A percentile compares a stretch with the other conserved stretches of the same genome.
Conservation (phyloP, 192 early-diverging fungal species). For the Umbelopsis sp. region DNA sequence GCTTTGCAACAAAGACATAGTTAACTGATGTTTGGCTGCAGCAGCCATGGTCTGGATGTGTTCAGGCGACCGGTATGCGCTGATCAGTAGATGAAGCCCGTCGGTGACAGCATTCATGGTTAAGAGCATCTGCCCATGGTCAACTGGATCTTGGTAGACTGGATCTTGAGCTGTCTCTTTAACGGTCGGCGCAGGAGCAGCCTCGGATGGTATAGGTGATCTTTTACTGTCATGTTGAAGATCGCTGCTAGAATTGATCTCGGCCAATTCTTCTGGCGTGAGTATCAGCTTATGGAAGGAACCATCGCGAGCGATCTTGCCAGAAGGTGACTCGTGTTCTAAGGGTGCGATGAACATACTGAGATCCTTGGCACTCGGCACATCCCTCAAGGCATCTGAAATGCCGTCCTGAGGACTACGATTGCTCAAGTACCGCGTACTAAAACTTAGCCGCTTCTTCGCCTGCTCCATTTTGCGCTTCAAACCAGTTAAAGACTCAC, state of each 20-base stretch:
- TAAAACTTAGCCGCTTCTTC: conserved; percentile 20
- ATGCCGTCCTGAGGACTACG: neutral
- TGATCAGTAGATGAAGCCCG: neutral
- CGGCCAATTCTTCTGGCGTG: neutral
- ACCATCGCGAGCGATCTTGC: neutral
- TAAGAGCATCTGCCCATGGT: neutral
- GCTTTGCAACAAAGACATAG: too few relatives aligned
- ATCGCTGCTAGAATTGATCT: neutral
- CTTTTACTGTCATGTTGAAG: neutral
- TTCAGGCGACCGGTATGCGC: neutral
- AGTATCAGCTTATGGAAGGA: neutral
- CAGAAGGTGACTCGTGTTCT: neutral
- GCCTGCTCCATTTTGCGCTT: conserved; percentile 18
- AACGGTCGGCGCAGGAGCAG: neutral
- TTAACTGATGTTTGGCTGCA: too few relatives aligned
- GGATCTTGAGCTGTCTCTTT: neutral
- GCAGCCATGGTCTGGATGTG: neutral
- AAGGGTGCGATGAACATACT: conserved; percentile 7
- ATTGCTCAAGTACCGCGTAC: conserved; percentile 8
- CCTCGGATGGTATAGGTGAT: neutral
- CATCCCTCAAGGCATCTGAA: neutral
- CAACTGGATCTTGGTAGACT: neutral
- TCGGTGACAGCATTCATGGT: neutral
- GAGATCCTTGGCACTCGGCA: neutral
- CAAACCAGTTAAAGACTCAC: neutral